Base-by-base conservation (phyloP, 2,329 filamentous ascomycete species). In the Colletotrichum chlorophyti region DNA sequence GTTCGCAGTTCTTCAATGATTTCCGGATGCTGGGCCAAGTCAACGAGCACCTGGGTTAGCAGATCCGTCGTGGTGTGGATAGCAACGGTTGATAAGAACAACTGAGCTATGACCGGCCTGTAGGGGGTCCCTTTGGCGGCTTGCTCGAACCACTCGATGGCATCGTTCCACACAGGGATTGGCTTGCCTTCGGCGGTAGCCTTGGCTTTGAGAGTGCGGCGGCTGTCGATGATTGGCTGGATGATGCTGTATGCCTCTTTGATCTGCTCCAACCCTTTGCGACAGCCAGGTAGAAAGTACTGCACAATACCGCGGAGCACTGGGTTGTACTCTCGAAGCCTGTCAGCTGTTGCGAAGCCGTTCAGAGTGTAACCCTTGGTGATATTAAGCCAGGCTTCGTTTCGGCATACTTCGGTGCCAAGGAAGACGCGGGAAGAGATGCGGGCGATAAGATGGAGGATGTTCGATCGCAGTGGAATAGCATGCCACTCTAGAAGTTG, bases 21-120 rank as follows among this genome's bases (percentile, higher is more conserved):
- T 40, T 80, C 74, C 0, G 74, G 74, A 35, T 77, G 64, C 2
- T 67, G 65, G 2, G 66, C 67, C 12, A 82, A 60, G 35, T 80
- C 74, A 32, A 72, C 70, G 31, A 82, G 60, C 2, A 72, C 65
- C 15, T 76, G 71, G 5, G 69, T 68, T 0, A 72, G 14, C 2
- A 69, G 53, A 35, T 76, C 72, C 2, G 73, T 72, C 0, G 77
- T 78, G 5, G 74, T 79, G 63, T 79, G 76, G 15, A 79, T 76
- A 6, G 76, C 74, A 2, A 72, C 74, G 27, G 92, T 90, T 37
- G 91, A 84, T 0, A 95, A 93, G 6, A 98, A 82, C 24, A 91
- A 80, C 69, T 96, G 91, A 27, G 91, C 91, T 10, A 72, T 73
- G 17, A 87, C 77, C 0, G 81, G 75, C 70, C 93, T 83, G 69